Percentiles rank a stretch among this genome's conserved stretches.
Evolutionary conservation across 768 basidiomycete genomes (phyloP).

Genomic region (Gyrodon lividus): DNA sequence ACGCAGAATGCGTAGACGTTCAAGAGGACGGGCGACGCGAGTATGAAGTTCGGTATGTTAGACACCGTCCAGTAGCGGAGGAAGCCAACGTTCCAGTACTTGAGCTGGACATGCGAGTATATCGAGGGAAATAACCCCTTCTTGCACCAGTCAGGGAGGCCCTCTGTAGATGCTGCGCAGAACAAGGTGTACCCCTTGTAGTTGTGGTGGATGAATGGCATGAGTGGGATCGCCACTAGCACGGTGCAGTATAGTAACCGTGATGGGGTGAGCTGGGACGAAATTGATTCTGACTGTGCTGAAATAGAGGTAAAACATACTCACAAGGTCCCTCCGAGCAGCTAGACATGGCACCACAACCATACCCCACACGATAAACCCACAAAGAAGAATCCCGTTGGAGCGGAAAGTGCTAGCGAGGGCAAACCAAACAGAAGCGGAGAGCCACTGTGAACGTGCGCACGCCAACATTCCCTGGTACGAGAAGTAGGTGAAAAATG

Average conservation of each 20-base stretch:
- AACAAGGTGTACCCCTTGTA: slow-evolving; percentile 61
- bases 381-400: slow-evolving; percentile 74
- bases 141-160: slow-evolving; percentile 62
- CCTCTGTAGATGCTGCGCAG: slow-evolving; percentile 42
- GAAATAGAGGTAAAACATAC: slow-evolving; percentile 8
- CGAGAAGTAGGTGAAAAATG: slow-evolving; percentile 80
- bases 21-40: slow-evolving; percentile 69
- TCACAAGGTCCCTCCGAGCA: slow-evolving; percentile 29
- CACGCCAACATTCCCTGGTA: slow-evolving; percentile 49
- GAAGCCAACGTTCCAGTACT: slow-evolving; percentile 88
- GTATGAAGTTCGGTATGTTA: slow-evolving; percentile 87
- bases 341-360: slow-evolving; percentile 53
- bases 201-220: slow-evolving; percentile 77
- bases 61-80: slow-evolving; percentile 80
- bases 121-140: slow-evolving; percentile 54
- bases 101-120: slow-evolving; percentile 77
- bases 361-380: slow-evolving; percentile 76
- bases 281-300: neutral
- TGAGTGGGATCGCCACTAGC: slow-evolving; percentile 46
- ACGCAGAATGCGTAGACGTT: slow-evolving; percentile 39
- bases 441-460: slow-evolving; percentile 43
- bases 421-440: slow-evolving; percentile 60
- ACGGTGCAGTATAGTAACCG: slow-evolving; percentile 37
- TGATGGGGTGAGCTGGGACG: slow-evolving; percentile 33
- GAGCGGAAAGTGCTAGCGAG: slow-evolving; percentile 69